Percentiles rank a stretch among this genome's conserved stretches.
phyloP scores from a whole-genome alignment of 1,139 yeast genomes.

The Kodamaea anthophila region DNA sequence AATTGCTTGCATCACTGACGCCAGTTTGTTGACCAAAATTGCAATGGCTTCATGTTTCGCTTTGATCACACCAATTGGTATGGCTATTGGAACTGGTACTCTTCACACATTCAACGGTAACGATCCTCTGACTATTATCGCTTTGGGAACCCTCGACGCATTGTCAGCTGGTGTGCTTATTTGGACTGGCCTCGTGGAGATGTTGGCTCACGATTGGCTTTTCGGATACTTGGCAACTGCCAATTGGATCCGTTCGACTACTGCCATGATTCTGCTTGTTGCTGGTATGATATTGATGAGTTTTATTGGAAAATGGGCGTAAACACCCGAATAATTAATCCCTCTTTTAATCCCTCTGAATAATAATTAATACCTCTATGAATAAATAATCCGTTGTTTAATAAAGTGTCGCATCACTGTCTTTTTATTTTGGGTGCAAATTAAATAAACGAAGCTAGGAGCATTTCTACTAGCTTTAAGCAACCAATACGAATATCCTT shows the following conservation, averaged over 20 bases:
- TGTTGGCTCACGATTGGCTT: constrained; percentile 32
- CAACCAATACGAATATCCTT: too few species aligned
- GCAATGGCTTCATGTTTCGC: constrained; percentile 16
- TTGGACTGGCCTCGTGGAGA: constrained; percentile 31
- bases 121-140: constrained; percentile 24
- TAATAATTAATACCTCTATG: not conserved
- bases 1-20: constrained; percentile 12
- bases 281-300: constrained; percentile 34
- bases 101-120: constrained; percentile 25
- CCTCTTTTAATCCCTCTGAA: not conserved
- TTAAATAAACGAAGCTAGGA: too few species aligned
- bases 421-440: too few species aligned
- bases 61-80: constrained; percentile 21
- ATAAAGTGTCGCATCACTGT: too few species aligned
- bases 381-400: too few species aligned
- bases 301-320: constrained; percentile 30
- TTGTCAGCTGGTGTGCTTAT: constrained; percentile 30
- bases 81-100: constrained; percentile 26
- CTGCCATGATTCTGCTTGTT: constrained; percentile 19
- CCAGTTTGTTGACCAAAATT: constrained; percentile 8
- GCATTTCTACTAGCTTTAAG: too few species aligned
- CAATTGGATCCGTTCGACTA: constrained; percentile 14
- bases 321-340: too few species aligned
- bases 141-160: constrained; percentile 29
- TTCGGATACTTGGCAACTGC: constrained; percentile 21